These are phyloP conservation scores for Dendryphion nanum DNA, from an alignment of 2,329 filamentous ascomycete genomes.

Conservation along the genomic window DNA sequence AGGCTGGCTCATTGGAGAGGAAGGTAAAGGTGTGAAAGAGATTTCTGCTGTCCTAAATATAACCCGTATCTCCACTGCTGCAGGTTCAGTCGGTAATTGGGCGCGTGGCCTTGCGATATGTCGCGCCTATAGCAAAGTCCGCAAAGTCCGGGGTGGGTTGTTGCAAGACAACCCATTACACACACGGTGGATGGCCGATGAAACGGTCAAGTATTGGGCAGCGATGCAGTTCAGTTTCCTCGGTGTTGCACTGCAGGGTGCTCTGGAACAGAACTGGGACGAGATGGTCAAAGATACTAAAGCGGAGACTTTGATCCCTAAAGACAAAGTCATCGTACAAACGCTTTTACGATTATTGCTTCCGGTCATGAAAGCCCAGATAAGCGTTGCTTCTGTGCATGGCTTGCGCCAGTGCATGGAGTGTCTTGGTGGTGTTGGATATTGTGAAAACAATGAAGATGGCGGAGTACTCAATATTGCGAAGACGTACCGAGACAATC, in stretches of 20 bases:
- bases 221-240: conserved; percentile 58
- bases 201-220: conserved; percentile 57
- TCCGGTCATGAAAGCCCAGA: conserved; percentile 24
- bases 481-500: conserved; percentile 63
- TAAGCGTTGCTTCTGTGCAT: conserved; percentile 42
- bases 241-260: conserved; percentile 54
- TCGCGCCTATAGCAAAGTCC: conserved; percentile 57
- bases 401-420: conserved; percentile 59
- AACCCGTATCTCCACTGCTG: conserved; percentile 59
- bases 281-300: conserved; percentile 20
- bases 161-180: conserved; percentile 57
- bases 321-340: conserved; percentile 11
- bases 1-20: conserved; percentile 60
- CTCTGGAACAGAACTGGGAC: conserved; percentile 48
- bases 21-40: conserved; percentile 66
- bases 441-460: conserved; percentile 61
- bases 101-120: conserved; percentile 58
- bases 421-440: conserved; percentile 64
- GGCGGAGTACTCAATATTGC: conserved; percentile 61
- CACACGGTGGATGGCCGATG: conserved; percentile 57
- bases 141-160: conserved; percentile 49
- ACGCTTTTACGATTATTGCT: conserved; percentile 22
- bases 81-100: conserved; percentile 53
- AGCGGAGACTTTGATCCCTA: conserved; percentile 19
- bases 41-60: conserved; percentile 69